Evolutionary conservation across 805 yeast species (phyloP).

Genomic region (Wickerhamiella musiphila): DNA sequence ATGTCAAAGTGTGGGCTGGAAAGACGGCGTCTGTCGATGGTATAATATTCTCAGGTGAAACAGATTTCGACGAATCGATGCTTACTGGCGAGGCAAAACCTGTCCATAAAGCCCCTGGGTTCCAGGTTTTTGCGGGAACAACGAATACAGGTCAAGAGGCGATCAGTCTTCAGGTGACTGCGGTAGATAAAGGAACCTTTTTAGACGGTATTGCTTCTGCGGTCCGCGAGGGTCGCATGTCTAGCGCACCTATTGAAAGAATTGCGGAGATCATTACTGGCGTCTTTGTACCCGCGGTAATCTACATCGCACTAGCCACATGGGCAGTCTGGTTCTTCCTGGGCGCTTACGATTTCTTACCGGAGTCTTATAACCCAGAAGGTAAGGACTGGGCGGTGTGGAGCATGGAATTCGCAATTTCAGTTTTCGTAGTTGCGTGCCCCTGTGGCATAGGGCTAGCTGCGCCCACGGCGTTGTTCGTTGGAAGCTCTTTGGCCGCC

Average conservation of each 20-base stretch:
- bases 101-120: conserved; percentile 39
- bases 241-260: conserved; percentile 57
- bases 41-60: conserved; percentile 46
- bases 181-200: conserved; percentile 46
- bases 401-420: conserved; percentile 61
- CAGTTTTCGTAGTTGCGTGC: conserved; percentile 70
- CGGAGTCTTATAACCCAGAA: conserved; percentile 32
- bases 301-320: conserved; percentile 38
- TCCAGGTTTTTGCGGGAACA: conserved; percentile 58
- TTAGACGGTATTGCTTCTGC: conserved; percentile 52
- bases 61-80: conserved; percentile 79
- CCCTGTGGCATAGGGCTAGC: conserved; percentile 79
- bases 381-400: conserved; percentile 63
- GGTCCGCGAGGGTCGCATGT: conserved; percentile 56
- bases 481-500: conserved; percentile 67
- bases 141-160: conserved; percentile 42
- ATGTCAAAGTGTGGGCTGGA: conserved; percentile 29
- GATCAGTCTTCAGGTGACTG: conserved; percentile 36
- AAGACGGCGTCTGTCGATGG: conserved; percentile 56
- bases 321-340: conserved; percentile 55
- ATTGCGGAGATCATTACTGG: conserved; percentile 54
- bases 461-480: conserved; percentile 70
- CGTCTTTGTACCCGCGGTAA: conserved; percentile 54
- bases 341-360: conserved; percentile 38
- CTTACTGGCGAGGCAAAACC: conserved; percentile 72